Conservation (phyloP, 495 filamentous ascomycete species). For the Aspergillus kassunensis region DNA sequence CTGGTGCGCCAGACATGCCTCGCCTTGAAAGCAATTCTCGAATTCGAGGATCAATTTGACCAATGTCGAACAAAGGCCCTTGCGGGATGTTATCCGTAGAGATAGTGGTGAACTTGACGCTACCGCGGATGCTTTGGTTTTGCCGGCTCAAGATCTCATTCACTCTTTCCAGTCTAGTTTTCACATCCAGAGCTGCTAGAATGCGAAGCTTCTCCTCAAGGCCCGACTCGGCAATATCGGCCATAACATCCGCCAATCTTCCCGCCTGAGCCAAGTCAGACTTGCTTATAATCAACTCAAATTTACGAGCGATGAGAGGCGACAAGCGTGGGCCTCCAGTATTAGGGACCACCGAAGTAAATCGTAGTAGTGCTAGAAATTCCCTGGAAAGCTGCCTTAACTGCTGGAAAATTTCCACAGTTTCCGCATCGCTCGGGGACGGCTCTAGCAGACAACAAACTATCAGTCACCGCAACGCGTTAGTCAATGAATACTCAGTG, state of each 20-base stretch:
- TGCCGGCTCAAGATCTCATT: constrained; percentile 78
- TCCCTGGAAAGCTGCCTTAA: constrained; percentile 80
- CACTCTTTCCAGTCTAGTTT: constrained; percentile 70
- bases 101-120: constrained; percentile 70
- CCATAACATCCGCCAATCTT: constrained; percentile 92
- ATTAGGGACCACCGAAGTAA: constrained; percentile 70
- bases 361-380: constrained; percentile 70
- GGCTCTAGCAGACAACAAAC: constrained; percentile 29
- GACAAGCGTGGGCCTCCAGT: constrained; percentile 57
- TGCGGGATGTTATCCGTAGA: constrained; percentile 55
- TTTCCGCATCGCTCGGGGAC: constrained; percentile 50
- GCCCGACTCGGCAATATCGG: constrained; percentile 77
- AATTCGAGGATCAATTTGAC: constrained; percentile 48
- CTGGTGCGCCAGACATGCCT: constrained; percentile 47
- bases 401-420: constrained; percentile 67
- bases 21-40: constrained; percentile 50
- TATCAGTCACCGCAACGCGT: background rate
- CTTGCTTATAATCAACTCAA: constrained; percentile 78
- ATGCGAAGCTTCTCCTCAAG: constrained; percentile 87
- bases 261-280: constrained; percentile 78
- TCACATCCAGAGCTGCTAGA: constrained; percentile 69
- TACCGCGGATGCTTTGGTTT: constrained; percentile 75
- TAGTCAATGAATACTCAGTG: constrained; percentile 15
- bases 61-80: constrained; percentile 50
- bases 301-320: constrained; percentile 74